These are phyloP conservation scores for Lachancea meyersii DNA, from an alignment of 805 yeast species.

Conservation along the genomic window DNA sequence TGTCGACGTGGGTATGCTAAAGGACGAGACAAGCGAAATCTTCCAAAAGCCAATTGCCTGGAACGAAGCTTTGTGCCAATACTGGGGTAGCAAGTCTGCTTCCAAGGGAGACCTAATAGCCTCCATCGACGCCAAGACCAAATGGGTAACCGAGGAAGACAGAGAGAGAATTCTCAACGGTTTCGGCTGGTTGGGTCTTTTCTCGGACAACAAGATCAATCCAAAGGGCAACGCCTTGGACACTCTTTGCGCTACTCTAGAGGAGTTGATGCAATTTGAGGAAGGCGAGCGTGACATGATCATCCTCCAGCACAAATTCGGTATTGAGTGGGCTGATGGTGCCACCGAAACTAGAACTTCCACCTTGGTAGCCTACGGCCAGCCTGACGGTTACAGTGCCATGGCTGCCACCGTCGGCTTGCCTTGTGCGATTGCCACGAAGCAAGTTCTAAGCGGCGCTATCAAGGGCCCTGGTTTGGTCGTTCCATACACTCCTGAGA, in stretches of 20 bases:
- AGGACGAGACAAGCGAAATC: constrained; percentile 60
- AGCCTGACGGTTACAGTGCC: constrained; percentile 83
- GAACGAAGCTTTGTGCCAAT: constrained; percentile 78
- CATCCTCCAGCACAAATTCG: constrained; percentile 94
- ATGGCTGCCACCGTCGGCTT: constrained; percentile 99
- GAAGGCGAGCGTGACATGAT: constrained; percentile 94
- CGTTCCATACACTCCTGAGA: constrained; percentile 89
- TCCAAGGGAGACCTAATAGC: constrained; percentile 68
- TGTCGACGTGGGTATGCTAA: constrained; percentile 88
- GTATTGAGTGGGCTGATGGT: constrained; percentile 95
- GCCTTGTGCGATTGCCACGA: constrained; percentile 94
- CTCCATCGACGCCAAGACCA: constrained; percentile 70
- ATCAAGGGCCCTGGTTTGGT: constrained; percentile 73
- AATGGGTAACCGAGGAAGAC: constrained; percentile 74
- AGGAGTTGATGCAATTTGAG: constrained; percentile 92
- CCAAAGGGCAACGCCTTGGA: constrained; percentile 95
- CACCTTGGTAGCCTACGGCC: constrained; percentile 90
- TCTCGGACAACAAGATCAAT: constrained; percentile 65
- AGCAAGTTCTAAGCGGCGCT: constrained; percentile 78
- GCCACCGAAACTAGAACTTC: constrained; percentile 87
- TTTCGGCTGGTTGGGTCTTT: constrained; percentile 88
- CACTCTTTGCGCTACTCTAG: constrained; percentile 93
- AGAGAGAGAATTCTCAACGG: constrained; percentile 84
- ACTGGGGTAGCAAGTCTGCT: constrained; percentile 67
- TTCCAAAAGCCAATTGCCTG: constrained; percentile 62